These are phyloP conservation scores for Arthrinium puccinioides DNA, from an alignment of 2,329 filamentous ascomycete genomes.

Conservation along the genomic window DNA sequence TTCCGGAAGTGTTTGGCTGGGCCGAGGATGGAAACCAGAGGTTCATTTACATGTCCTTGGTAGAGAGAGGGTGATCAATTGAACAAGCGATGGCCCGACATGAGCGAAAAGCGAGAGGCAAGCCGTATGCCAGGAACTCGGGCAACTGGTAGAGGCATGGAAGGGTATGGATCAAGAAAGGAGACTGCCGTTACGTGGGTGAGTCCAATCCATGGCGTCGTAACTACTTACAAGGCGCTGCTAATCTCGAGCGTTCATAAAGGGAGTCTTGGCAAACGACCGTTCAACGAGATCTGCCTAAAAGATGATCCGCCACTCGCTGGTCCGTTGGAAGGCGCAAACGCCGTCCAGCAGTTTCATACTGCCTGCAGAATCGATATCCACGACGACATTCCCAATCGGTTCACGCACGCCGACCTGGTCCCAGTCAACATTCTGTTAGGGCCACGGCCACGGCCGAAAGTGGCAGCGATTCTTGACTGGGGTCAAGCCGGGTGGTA, in stretches of 20 bases:
- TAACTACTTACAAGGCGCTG: not conserved
- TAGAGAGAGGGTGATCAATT: not conserved
- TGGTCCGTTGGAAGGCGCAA: constrained; percentile 21
- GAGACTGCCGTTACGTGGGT: not conserved
- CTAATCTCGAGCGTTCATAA: constrained; percentile 9
- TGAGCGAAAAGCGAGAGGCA: constrained; percentile 5
- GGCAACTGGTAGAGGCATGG: constrained; percentile 5
- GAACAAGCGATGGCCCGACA: not conserved
- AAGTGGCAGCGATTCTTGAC: constrained; percentile 1
- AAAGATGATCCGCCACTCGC: constrained; percentile 8
- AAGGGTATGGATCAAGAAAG: constrained; percentile 1
- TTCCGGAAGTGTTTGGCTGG: constrained; percentile 4
- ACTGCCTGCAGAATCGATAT: constrained; percentile 22
- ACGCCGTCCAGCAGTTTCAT: constrained; percentile 24
- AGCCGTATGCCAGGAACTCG: constrained; percentile 23
- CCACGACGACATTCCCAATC: constrained; percentile 10
- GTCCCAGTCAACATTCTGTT: constrained; percentile 1
- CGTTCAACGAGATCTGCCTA: constrained; percentile 25
- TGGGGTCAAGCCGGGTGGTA: constrained; percentile 3
- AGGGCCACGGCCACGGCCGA: not conserved
- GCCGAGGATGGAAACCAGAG: not conserved
- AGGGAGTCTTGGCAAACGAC: constrained; percentile 21
- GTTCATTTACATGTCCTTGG: constrained; percentile 3
- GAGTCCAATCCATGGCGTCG: not conserved
- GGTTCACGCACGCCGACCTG: constrained; percentile 1